Evolutionary conservation across 2,329 filamentous ascomycete genomes (phyloP).

Genomic region (Pestalotiopsis sp.): DNA sequence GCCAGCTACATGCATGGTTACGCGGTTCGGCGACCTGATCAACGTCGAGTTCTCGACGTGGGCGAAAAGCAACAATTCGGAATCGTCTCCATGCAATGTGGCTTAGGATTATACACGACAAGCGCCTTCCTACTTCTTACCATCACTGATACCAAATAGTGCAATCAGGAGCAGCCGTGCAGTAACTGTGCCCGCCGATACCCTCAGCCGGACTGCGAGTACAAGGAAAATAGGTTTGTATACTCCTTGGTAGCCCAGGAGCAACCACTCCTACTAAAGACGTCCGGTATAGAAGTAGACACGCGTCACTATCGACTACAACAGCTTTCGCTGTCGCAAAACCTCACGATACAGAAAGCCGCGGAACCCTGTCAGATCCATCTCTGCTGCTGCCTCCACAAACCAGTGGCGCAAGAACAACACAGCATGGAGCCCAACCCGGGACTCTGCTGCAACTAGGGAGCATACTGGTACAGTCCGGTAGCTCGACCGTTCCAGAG

Average conservation of each 20-base stretch:
- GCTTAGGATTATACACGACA: not conserved
- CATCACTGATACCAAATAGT: slow-evolving; percentile 6
- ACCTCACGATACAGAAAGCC: not conserved
- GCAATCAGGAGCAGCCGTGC: slow-evolving; percentile 10
- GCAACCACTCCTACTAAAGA: not conserved
- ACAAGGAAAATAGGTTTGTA: slow-evolving; percentile 9
- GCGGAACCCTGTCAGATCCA: not conserved
- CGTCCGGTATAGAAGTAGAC: not conserved
- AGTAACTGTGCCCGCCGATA: slow-evolving; percentile 12
- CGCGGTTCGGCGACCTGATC: not conserved
- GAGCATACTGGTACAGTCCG: not conserved
- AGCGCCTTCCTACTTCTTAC: not conserved
- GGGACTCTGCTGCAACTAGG: not conserved
- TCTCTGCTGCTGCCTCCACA: not conserved
- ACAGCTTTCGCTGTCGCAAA: not conserved
- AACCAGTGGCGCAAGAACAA: not conserved
- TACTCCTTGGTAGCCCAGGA: not conserved
- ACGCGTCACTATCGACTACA: not conserved
- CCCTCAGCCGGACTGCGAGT: slow-evolving; percentile 11
- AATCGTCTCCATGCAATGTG: not conserved
- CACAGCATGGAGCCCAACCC: not conserved
- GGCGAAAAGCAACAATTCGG: not conserved
- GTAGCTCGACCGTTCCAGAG: not conserved
- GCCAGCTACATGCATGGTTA: not conserved
- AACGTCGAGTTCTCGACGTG: not conserved